phyloP scores from a whole-genome alignment of 2,329 filamentous ascomycete genomes.

The Geoglossum cookeanum region DNA sequence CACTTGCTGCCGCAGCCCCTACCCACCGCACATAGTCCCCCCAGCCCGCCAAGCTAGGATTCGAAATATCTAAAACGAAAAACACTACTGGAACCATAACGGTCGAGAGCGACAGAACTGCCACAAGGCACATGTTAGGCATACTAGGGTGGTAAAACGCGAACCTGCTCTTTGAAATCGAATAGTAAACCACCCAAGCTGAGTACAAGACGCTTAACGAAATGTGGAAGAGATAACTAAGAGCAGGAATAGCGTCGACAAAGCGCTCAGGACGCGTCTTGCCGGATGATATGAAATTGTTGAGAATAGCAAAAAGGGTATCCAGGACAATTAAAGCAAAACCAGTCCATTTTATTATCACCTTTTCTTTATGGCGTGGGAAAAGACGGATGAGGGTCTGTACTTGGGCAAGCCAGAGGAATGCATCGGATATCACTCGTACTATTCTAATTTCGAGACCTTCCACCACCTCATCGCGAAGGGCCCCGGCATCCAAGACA shows the following conservation, averaged over 20 bases:
- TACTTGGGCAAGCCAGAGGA: slow-evolving; percentile 92
- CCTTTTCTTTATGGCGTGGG: slow-evolving; percentile 88
- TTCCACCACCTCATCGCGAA: slow-evolving; percentile 65
- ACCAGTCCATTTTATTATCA: slow-evolving; percentile 97
- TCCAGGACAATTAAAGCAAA: slow-evolving; percentile 86
- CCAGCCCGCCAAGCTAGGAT: slow-evolving; percentile 75
- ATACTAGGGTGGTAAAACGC: slow-evolving; percentile 81
- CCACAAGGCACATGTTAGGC: slow-evolving; percentile 72
- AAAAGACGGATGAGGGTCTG: slow-evolving; percentile 93
- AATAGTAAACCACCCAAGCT: slow-evolving; percentile 86
- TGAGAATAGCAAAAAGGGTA: slow-evolving; percentile 75
- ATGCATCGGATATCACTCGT: slow-evolving; percentile 84
- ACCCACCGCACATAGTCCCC: slow-evolving; percentile 94
- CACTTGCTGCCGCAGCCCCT: slow-evolving; percentile 80
- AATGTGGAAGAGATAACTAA: slow-evolving; percentile 80
- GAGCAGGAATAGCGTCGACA: slow-evolving; percentile 72
- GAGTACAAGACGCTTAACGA: slow-evolving; percentile 75
- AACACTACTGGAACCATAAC: slow-evolving; percentile 81
- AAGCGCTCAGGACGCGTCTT: slow-evolving; percentile 53
- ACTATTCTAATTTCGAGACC: slow-evolving; percentile 77
- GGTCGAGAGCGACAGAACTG: slow-evolving; percentile 58
- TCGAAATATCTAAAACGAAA: slow-evolving; percentile 77
- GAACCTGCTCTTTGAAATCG: slow-evolving; percentile 77
- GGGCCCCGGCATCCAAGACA: slow-evolving; percentile 54
- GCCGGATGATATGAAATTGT: slow-evolving; percentile 53